phyloP scores from a whole-genome alignment of 108 stramenopile species.

The Aurantiochytrium sp. region DNA sequence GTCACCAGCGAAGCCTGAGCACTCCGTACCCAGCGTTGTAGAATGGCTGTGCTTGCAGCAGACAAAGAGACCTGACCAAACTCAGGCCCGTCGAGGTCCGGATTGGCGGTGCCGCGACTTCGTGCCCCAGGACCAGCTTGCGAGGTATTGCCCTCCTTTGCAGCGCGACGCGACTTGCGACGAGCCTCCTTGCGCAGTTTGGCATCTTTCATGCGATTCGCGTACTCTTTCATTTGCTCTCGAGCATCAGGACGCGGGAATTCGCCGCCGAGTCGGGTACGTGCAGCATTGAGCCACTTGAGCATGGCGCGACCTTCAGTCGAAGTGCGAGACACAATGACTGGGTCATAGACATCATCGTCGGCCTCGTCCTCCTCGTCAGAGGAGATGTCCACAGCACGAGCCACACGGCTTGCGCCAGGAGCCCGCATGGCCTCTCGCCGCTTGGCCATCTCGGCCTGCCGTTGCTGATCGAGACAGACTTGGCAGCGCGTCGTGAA shows the following conservation, averaged over 20 bases:
- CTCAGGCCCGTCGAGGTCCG: background rate
- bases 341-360: slow-evolving; percentile 55
- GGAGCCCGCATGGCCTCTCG: slow-evolving; percentile 24
- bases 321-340: slow-evolving; percentile 56
- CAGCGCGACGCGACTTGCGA: background rate
- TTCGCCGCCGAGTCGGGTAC: slow-evolving; percentile 54
- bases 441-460: slow-evolving; percentile 49
- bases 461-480: slow-evolving; percentile 49
- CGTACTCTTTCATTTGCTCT: slow-evolving; percentile 49
- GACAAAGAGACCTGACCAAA: slow-evolving; percentile 1
- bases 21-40: slow-evolving; percentile 40
- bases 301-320: slow-evolving; percentile 64
- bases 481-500: slow-evolving; percentile 60
- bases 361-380: slow-evolving; percentile 66
- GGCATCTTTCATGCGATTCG: slow-evolving; percentile 49
- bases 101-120: background rate
- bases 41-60: slow-evolving; percentile 38
- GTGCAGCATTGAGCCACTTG: slow-evolving; percentile 67
- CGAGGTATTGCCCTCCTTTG: slow-evolving; percentile 33
- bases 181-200: background rate
- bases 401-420: slow-evolving; percentile 48
- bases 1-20: slow-evolving; percentile 27
- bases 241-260: slow-evolving; percentile 47
- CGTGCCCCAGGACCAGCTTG: background rate
- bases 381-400: slow-evolving; percentile 58